Evolutionary conservation across 2,329 filamentous ascomycete genomes (phyloP).

Genomic region (Stachybotrys chlorohalonatus): DNA sequence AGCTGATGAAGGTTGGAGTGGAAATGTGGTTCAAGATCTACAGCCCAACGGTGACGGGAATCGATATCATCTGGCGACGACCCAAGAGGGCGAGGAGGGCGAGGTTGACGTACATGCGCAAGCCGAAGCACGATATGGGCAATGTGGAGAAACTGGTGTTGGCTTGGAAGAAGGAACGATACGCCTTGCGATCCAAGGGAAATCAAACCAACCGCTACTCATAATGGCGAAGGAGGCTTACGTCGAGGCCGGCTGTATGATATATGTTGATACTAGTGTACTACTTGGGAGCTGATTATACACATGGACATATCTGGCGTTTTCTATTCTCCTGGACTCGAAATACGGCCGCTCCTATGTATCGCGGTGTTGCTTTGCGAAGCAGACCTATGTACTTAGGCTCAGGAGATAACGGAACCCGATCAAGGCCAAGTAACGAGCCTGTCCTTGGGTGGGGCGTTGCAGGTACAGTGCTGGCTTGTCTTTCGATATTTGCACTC

Average conservation of each 20-base stretch:
- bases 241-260: constrained; percentile 15
- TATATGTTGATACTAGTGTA: constrained; percentile 6
- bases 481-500: no score
- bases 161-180: constrained; percentile 37
- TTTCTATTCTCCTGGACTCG: neutral
- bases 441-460: no score
- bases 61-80: constrained; percentile 86
- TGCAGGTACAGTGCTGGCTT: no score
- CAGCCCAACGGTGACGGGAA: constrained; percentile 77
- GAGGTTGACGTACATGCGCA: constrained; percentile 81
- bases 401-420: no score
- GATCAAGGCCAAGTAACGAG: no score
- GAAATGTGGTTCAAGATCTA: constrained; percentile 99
- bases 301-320: neutral
- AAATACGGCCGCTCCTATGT: neutral
- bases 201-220: constrained; percentile 14
- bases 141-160: constrained; percentile 72
- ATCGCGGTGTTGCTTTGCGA: neutral
- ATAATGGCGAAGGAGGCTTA: constrained; percentile 11
- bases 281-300: neutral
- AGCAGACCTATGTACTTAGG: no score
- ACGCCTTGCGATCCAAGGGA: constrained; percentile 25
- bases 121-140: constrained; percentile 80
- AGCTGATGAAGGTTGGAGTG: constrained; percentile 77
- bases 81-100: constrained; percentile 80